phyloP scores from a whole-genome alignment of 768 basidiomycete genomes.

The Pisolithus albus region DNA sequence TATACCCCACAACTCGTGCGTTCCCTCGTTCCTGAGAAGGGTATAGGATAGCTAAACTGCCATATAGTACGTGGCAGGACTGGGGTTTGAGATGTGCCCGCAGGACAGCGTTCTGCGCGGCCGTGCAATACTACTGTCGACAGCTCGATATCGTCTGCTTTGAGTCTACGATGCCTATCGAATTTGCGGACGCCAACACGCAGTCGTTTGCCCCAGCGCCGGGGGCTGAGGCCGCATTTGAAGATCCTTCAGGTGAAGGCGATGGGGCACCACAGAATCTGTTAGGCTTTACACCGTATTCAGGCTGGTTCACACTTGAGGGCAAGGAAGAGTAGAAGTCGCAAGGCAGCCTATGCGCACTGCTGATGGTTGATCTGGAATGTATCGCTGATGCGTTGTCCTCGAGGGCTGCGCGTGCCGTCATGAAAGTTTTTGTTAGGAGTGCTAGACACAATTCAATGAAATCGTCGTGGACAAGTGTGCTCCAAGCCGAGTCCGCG shows the following conservation, averaged over 20 bases:
- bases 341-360: conserved; percentile 30
- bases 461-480: not conserved
- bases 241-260: conserved; percentile 19
- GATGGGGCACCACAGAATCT: conserved; percentile 13
- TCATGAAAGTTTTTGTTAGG: no score
- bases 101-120: conserved; percentile 75
- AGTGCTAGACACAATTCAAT: no score
- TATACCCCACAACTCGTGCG: conserved; percentile 48
- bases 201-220: conserved; percentile 4
- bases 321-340: conserved; percentile 28
- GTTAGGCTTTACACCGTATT: conserved; percentile 25
- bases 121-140: conserved; percentile 64
- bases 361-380: conserved; percentile 6
- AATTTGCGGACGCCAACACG: conserved; percentile 31
- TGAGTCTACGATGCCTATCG: conserved; percentile 56
- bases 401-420: no score
- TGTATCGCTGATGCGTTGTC: no score
- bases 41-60: not conserved
- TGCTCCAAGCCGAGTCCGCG: not conserved
- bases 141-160: conserved; percentile 60
- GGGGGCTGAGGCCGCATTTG: conserved; percentile 25
- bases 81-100: conserved; percentile 58
- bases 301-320: conserved; percentile 11
- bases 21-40: conserved; percentile 3
- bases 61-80: conserved; percentile 35